A percentile compares a stretch with the other conserved stretches of the same genome.
Evolutionary conservation across 2,329 filamentous ascomycete genomes (phyloP).

Genomic region (Botryotinia calthae): DNA sequence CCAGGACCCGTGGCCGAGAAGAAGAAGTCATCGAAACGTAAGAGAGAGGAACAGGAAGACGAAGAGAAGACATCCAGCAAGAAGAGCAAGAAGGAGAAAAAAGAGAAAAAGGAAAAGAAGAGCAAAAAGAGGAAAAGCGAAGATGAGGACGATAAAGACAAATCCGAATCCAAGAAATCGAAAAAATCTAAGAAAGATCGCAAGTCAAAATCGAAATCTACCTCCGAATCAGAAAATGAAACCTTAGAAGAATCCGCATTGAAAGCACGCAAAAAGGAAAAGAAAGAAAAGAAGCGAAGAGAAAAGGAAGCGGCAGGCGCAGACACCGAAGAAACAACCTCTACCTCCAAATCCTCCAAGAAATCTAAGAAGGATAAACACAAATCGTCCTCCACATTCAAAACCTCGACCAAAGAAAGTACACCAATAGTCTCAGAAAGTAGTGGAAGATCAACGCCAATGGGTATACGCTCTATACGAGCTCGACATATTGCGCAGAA

Average conservation of each 20-base stretch:
- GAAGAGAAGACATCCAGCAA: constrained; percentile 38
- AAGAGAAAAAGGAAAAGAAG: constrained; percentile 18
- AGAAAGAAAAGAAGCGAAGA: constrained; percentile 24
- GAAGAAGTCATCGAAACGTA: constrained; percentile 43
- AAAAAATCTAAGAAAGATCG: constrained; percentile 39
- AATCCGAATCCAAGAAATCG: constrained; percentile 31
- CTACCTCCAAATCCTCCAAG: constrained; percentile 35
- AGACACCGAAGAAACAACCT: constrained; percentile 11
- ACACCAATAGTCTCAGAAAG: constrained; percentile 38
- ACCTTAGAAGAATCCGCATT: background rate
- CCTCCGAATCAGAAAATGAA: background rate
- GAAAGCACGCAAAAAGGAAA: constrained; percentile 12
- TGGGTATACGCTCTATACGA: constrained; percentile 67
- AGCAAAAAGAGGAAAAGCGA: constrained; percentile 45
- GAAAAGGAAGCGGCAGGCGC: constrained; percentile 20
- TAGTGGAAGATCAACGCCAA: constrained; percentile 47
- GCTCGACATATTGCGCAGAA: constrained; percentile 87
- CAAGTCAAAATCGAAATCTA: constrained; percentile 14
- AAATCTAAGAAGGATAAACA: constrained; percentile 44
- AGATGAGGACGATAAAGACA: constrained; percentile 39
- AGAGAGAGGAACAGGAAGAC: constrained; percentile 43
- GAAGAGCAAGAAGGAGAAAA: constrained; percentile 16
- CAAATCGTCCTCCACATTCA: constrained; percentile 36
- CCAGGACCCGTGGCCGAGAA: constrained; percentile 24
- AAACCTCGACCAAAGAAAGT: constrained; percentile 30